phyloP scores from a whole-genome alignment of 495 filamentous ascomycete species.

The Extremus antarcticus region DNA sequence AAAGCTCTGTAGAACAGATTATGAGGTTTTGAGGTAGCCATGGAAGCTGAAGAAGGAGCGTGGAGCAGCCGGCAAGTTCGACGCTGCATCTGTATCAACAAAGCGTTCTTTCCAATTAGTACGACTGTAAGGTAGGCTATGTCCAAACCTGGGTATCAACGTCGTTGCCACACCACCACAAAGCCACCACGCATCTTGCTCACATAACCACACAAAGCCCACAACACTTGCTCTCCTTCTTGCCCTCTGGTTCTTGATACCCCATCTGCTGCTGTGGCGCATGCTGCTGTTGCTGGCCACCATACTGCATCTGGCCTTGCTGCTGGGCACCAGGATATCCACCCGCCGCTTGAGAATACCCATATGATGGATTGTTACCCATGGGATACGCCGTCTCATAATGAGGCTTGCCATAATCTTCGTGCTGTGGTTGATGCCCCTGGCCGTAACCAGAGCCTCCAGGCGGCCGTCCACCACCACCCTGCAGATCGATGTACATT shows the following conservation, averaged over 20 bases:
- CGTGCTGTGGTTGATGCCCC: slow-evolving; percentile 12
- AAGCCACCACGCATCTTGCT: no score
- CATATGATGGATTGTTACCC: slow-evolving; percentile 9
- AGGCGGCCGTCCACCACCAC: background rate
- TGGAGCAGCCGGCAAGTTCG: background rate
- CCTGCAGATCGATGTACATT: slow-evolving; percentile 58
- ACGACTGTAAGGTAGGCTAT: background rate
- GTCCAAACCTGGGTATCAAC: background rate
- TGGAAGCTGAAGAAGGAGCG: background rate
- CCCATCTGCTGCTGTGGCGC: slow-evolving; percentile 14
- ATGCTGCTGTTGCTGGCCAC: slow-evolving; percentile 7
- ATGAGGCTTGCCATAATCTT: slow-evolving; percentile 16
- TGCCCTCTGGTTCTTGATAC: slow-evolving; percentile 2
- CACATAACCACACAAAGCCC: slow-evolving; percentile 22
- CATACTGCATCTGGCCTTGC: slow-evolving; percentile 13
- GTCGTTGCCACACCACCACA: background rate
- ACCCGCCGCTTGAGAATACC: slow-evolving; percentile 13
- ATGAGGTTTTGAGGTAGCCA: no score
- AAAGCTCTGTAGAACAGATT: no score
- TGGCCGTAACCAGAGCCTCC: slow-evolving; percentile 8
- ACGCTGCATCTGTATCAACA: background rate
- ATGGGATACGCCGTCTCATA: slow-evolving; percentile 22
- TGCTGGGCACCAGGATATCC: background rate
- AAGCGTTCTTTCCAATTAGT: background rate
- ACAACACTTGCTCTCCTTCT: slow-evolving; percentile 19